Evolutionary conservation across 495 filamentous ascomycete genomes (phyloP).

Genomic region (Oleoguttula mirabilis): DNA sequence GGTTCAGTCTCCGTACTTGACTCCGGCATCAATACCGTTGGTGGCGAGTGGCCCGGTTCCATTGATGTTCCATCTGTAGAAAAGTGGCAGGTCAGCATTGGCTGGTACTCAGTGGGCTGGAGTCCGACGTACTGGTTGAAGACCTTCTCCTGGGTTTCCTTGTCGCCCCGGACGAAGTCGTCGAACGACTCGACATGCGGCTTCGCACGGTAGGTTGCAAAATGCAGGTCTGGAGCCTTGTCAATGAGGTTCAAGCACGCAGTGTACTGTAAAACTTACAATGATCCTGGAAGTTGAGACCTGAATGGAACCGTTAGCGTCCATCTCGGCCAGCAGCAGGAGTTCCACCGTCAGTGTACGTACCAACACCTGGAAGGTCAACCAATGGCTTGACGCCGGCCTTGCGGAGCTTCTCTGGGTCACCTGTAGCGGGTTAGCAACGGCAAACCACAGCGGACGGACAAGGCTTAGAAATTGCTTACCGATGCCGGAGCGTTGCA

Average conservation of each 20-base stretch:
- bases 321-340: too few relatives aligned
- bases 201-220: slow-evolving; percentile 63
- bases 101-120: too few relatives aligned
- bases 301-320: too few relatives aligned
- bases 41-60: slow-evolving; percentile 71
- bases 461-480: slow-evolving; percentile 21
- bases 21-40: slow-evolving; percentile 74
- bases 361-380: slow-evolving; percentile 69
- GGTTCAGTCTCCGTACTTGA: slow-evolving; percentile 36
- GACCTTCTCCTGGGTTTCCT: slow-evolving; percentile 40
- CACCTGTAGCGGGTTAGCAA: slow-evolving; percentile 20
- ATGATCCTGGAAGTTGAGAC: slow-evolving; percentile 76
- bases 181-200: slow-evolving; percentile 69
- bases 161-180: slow-evolving; percentile 65
- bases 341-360: too few relatives aligned
- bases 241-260: neutral
- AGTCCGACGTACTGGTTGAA: too few relatives aligned
- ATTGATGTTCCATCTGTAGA: slow-evolving; percentile 66
- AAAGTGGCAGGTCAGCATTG: too few relatives aligned
- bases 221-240: slow-evolving; percentile 45
- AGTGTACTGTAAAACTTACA: slow-evolving; percentile 21
- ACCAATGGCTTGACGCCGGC: slow-evolving; percentile 59
- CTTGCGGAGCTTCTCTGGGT: slow-evolving; percentile 59
- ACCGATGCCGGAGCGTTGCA: slow-evolving; percentile 57
- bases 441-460: neutral